Evolutionary conservation across 1,284 basidiomycete genomes (phyloP), one percentile per base, ranked within the genome.

Genomic region (Microbotryomycetes sp.): DNA sequence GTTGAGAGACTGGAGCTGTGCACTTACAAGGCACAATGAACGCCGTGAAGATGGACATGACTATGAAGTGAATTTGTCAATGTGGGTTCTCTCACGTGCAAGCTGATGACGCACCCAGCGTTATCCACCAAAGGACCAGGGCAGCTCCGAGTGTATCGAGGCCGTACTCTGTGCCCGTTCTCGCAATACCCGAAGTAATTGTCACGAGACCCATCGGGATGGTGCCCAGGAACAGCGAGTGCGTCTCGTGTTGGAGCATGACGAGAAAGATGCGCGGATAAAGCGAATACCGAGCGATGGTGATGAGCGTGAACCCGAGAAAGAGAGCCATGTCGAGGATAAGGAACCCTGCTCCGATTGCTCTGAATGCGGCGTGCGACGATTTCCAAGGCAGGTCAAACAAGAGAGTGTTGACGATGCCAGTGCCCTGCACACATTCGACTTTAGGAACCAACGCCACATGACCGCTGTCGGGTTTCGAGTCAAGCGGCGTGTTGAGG

Each of bases 41-140:
- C 5, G 64, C 53, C 4, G 61, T 66, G 18, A 60, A 2, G 21
- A 66, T 50, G 1, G 60, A 61, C 48, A 68, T 31, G 24, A 27
- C 66, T 67, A 57, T 31, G 29, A 30, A 24, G 1, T 5, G n/a
- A n/a, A n/a, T n/a, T n/a, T n/a, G n/a, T n/a, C n/a, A n/a, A n/a
- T n/a, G 24, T 2, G 1, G 26, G 13, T 30, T 18, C 13, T 4
- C 11, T 2, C 1, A n/a, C 28, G 35, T 31, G 45, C 18, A 26
- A 41, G 2, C 27, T 30, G 5, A 53, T 11, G 29, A 54, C 60
- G n/a, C n/a, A 59, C 63, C 67, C 13, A 66, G 46, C 1, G 63
- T 59, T 28, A 71, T 61, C 71, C 71, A 72, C 64, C 66, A 72
- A n/a, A 72, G 53, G 6, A 65, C 68, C 18, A 68, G 51, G 0